phyloP scores from a whole-genome alignment of 2,329 filamentous ascomycete genomes.

The Penicillium vulpinum region DNA sequence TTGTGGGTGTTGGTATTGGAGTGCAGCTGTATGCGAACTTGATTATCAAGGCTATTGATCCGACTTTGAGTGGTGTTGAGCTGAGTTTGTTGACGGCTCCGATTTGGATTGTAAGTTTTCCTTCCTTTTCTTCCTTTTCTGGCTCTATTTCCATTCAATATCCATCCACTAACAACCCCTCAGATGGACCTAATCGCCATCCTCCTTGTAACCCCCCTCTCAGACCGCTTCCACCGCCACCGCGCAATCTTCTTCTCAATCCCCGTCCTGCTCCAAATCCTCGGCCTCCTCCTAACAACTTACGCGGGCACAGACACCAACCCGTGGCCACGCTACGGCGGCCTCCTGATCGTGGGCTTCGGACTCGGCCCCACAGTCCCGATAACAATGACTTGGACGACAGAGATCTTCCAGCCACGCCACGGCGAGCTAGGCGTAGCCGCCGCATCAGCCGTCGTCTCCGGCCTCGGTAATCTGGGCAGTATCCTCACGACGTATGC shows the following conservation, averaged over 20 bases:
- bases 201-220: conserved; percentile 78
- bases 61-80: conserved; percentile 68
- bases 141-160: neutral
- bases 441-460: conserved; percentile 80
- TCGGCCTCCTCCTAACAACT: conserved; percentile 75
- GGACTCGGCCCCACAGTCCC: conserved; percentile 87
- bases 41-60: conserved; percentile 78
- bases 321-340: conserved; percentile 82
- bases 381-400: conserved; percentile 92
- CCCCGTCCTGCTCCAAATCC: conserved; percentile 75
- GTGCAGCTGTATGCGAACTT: conserved; percentile 85
- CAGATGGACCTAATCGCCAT: conserved; percentile 88
- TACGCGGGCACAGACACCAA: conserved; percentile 63
- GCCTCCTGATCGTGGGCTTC: conserved; percentile 86
- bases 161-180: neutral
- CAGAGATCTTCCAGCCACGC: conserved; percentile 82
- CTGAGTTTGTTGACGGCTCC: conserved; percentile 83
- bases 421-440: conserved; percentile 91
- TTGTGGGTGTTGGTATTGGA: conserved; percentile 88
- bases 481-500: conserved; percentile 87
- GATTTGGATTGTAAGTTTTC: conserved; percentile 76
- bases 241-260: conserved; percentile 79
- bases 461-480: conserved; percentile 81
- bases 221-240: conserved; percentile 79
- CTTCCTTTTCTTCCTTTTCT: neutral